A percentile compares a stretch with the other conserved stretches of the same genome.
phyloP scores from a whole-genome alignment of 1,284 basidiomycete genomes.

The Apiotrichum veenhuisii region DNA sequence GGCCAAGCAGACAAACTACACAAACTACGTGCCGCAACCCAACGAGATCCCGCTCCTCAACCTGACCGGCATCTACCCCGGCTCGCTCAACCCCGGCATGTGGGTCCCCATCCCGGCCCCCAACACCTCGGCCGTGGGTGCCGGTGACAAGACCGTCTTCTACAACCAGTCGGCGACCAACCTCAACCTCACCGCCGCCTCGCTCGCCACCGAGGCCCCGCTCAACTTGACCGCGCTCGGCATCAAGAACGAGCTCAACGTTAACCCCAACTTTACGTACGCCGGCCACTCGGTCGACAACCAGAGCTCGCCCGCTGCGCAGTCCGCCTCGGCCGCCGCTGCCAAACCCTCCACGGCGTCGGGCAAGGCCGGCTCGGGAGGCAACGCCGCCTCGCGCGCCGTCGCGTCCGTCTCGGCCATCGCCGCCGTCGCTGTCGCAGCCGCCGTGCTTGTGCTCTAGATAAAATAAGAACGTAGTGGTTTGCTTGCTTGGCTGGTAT shows the following conservation, averaged over 20 bases:
- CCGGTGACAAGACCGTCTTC: slow-evolving; percentile 36
- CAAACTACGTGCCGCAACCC: slow-evolving; percentile 32
- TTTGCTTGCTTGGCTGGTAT: too few relatives aligned
- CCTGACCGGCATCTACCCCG: slow-evolving; percentile 41
- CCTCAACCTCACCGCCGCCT: slow-evolving; percentile 16
- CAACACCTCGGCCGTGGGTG: slow-evolving; percentile 31
- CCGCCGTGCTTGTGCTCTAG: too few relatives aligned
- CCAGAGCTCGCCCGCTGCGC: slow-evolving; percentile 6
- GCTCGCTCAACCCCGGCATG: slow-evolving; percentile 24
- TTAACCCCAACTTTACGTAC: slow-evolving; percentile 29
- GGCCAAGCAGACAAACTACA: slow-evolving; percentile 27
- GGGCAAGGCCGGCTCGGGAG: too few relatives aligned
- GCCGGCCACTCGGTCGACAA: slow-evolving; percentile 9
- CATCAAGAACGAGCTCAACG: slow-evolving; percentile 22
- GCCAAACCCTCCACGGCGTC: too few relatives aligned
- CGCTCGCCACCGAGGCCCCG: slow-evolving; percentile 5
- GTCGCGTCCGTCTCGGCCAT: too few relatives aligned
- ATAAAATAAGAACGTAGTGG: too few relatives aligned
- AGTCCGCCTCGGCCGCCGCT: slow-evolving; percentile 8
- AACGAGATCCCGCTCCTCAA: slow-evolving; percentile 37
- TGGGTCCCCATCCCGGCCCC: slow-evolving; percentile 43
- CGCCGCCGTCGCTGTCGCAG: too few relatives aligned
- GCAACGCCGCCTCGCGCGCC: too few relatives aligned
- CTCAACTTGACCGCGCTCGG: slow-evolving; percentile 29
- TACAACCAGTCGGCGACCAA: slow-evolving; percentile 19